Conservation (phyloP, 1,139 yeast genomes). For the Sugiyamaella paludigena region DNA sequence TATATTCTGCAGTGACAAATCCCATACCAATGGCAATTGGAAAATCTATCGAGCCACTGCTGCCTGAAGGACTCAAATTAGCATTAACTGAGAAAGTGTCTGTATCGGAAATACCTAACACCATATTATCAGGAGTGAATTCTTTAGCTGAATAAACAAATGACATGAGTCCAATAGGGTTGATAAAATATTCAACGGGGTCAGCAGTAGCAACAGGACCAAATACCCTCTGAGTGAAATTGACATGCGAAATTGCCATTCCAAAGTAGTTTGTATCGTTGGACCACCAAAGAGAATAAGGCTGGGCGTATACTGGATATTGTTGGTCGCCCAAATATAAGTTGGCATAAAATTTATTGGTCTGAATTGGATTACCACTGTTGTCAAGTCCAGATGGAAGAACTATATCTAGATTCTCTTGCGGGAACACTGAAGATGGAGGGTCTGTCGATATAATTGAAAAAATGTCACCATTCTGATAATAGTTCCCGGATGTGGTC, state of each 20-base stretch:
- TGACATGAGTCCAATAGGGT: slow-evolving; percentile 53
- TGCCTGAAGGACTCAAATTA: slow-evolving; percentile 40
- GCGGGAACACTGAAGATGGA: slow-evolving; percentile 52
- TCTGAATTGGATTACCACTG: slow-evolving; percentile 45
- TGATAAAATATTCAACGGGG: slow-evolving; percentile 49
- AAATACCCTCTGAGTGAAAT: slow-evolving; percentile 44
- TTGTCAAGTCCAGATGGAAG: slow-evolving; percentile 51
- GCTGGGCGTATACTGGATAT: slow-evolving; percentile 51
- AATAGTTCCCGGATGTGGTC: slow-evolving; percentile 22
- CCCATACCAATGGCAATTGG: slow-evolving; percentile 77
- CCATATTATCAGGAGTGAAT: slow-evolving; percentile 44
- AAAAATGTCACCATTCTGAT: slow-evolving; percentile 44
- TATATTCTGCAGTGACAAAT: slow-evolving; percentile 63
- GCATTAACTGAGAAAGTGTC: slow-evolving; percentile 57
- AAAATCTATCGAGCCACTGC: slow-evolving; percentile 30
- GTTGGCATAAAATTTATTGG: slow-evolving; percentile 72
- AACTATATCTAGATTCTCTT: slow-evolving; percentile 46
- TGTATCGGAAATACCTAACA: slow-evolving; percentile 46
- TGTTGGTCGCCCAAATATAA: slow-evolving; percentile 51
- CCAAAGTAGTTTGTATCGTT: slow-evolving; percentile 48
- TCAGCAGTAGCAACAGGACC: slow-evolving; percentile 37
- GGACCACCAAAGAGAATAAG: slow-evolving; percentile 57
- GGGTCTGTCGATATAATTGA: slow-evolving; percentile 44
- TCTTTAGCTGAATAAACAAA: slow-evolving; percentile 57
- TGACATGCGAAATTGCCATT: slow-evolving; percentile 59